phyloP scores from a whole-genome alignment of 352 stramenopile genomes.

The Phytophthora sp. region DNA sequence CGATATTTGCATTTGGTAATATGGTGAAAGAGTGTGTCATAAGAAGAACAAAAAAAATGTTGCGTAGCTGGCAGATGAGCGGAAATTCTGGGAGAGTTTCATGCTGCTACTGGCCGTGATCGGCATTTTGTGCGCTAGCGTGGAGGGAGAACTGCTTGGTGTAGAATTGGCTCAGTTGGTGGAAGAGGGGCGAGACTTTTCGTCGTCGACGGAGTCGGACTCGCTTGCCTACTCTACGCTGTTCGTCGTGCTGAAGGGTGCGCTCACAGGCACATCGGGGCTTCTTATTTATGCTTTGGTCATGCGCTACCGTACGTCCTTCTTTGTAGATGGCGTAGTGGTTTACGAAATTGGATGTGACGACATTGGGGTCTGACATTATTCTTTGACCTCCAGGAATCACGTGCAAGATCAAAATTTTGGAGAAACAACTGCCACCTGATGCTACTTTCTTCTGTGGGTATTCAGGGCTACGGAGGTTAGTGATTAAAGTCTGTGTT shows the following conservation, averaged over 20 bases:
- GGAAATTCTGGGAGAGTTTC: slow-evolving; percentile 45
- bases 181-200: slow-evolving; percentile 13
- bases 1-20: neutral
- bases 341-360: no score
- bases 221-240: slow-evolving; percentile 25
- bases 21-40: no score
- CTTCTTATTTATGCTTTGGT: slow-evolving; percentile 44
- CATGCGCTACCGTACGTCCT: slow-evolving; percentile 55
- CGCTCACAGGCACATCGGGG: slow-evolving; percentile 43
- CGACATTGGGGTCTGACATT: neutral
- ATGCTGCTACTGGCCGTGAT: slow-evolving; percentile 51
- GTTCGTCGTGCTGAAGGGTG: slow-evolving; percentile 49
- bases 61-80: slow-evolving; percentile 31
- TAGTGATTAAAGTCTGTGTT: neutral
- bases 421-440: slow-evolving; percentile 45
- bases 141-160: slow-evolving; percentile 64
- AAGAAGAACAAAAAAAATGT: slow-evolving; percentile 3
- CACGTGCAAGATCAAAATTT: slow-evolving; percentile 48
- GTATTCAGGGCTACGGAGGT: slow-evolving; percentile 50
- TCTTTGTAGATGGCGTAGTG: neutral
- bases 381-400: slow-evolving; percentile 22
- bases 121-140: slow-evolving; percentile 44
- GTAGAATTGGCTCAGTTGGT: slow-evolving; percentile 33
- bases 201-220: slow-evolving; percentile 8
- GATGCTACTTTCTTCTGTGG: slow-evolving; percentile 40